Evolutionary conservation across 768 basidiomycete species (phyloP), one percentile per base, ranked within the genome.

Genomic region (Naganishia vaughanmartiniae): DNA sequence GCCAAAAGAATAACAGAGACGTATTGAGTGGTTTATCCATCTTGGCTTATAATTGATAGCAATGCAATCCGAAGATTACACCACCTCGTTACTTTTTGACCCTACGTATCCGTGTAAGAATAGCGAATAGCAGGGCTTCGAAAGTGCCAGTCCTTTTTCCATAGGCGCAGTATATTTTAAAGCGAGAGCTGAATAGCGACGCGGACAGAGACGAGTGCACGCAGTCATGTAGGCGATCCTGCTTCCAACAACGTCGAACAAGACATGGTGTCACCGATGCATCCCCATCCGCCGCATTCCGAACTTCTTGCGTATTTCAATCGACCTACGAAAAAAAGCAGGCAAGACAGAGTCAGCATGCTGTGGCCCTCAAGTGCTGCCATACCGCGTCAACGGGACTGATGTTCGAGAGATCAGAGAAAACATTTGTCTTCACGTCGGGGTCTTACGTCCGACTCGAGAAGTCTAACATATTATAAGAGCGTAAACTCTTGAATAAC

Each of bases 391-490:
- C 19, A 4, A 58, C 21, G 57, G 39, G 9, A 51, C 12, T 51
- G 48, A 26, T 51, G 48, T 51, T 42, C n/a, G 48, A 24, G 24
- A 34, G 42, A 63, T 63, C 60, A 63, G 60, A n/a, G 21, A 63
- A 45, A 26, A 63, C 39, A 63, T 26, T 21, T 63, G 60, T 63
- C 60, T 63, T n/a, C 60, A 45, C 21, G 14, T 19, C 28, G 60
- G 60, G 60, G 60, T 63, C 60, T 63, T 63, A 63, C 60, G 60
- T 34, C 60, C 60, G 39, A 63, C 60, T 63, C 60, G 36, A 63
- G 60, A 63, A 63, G 60, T 63, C 60, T 63, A 63, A 63, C 60
- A 63, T 63, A 63, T 63, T n/a, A 28, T 36, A 63, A 63, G 60
- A 63, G 60, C 60, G 60, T 45, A 42, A 63, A 63, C 60, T 63